Conservation (phyloP, 2,329 filamentous ascomycete species). For the Macroventuria anomochaeta region DNA sequence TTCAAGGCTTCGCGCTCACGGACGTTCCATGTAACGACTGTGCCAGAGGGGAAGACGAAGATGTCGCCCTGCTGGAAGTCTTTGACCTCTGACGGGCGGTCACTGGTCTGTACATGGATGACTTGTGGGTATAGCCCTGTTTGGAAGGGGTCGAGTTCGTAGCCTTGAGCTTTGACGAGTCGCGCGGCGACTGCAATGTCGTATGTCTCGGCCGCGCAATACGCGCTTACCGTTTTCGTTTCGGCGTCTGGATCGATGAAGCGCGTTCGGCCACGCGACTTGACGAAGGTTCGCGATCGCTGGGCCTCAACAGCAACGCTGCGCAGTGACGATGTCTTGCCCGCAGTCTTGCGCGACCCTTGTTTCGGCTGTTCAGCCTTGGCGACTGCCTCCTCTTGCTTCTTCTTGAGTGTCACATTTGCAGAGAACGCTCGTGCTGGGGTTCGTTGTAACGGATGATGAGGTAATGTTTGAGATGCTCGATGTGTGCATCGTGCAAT, state of each 20-base stretch:
- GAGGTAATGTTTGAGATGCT: constrained; percentile 10
- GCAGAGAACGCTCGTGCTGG: constrained; percentile 28
- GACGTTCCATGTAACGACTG: constrained; percentile 89
- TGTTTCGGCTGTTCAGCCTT: constrained; percentile 30
- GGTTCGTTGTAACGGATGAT: constrained; percentile 5
- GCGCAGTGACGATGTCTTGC: constrained; percentile 68
- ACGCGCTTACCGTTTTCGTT: constrained; percentile 65
- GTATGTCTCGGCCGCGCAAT: constrained; percentile 72
- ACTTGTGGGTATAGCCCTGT: constrained; percentile 71
- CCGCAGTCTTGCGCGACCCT: constrained; percentile 36
- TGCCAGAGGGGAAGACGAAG: constrained; percentile 94
- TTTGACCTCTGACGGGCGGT: constrained; percentile 50
- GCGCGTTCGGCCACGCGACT: constrained; percentile 52
- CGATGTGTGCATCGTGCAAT: constrained; percentile 11
- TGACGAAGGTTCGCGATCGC: constrained; percentile 61
- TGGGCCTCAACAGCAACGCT: constrained; percentile 88
- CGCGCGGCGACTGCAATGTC: constrained; percentile 64
- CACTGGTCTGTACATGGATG: constrained; percentile 62
- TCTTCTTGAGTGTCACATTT: constrained; percentile 22
- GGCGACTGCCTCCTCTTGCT: constrained; percentile 22
- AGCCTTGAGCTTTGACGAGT: constrained; percentile 64
- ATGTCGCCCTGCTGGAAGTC: constrained; percentile 74
- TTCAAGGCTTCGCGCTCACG: constrained; percentile 71
- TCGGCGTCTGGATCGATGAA: constrained; percentile 56
- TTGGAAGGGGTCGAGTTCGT: constrained; percentile 66